Conservation (phyloP, 2,329 filamentous ascomycete species). For the Colletotrichum gloeosporioides region DNA sequence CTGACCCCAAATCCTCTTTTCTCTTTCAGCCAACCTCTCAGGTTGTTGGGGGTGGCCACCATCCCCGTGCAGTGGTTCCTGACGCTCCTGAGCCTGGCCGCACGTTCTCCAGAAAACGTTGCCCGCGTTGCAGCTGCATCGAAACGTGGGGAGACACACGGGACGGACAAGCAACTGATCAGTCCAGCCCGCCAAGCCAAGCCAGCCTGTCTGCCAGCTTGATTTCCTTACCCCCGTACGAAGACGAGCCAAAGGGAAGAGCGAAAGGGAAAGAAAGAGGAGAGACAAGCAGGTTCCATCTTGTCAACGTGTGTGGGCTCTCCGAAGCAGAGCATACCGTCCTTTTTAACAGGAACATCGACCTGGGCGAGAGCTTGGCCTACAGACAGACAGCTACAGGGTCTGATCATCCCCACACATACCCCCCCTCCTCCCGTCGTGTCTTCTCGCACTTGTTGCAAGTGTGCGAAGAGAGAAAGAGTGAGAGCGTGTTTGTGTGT, state of each 20-base stretch:
- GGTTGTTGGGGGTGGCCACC: neutral
- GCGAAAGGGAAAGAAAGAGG: neutral
- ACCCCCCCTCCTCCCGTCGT: neutral
- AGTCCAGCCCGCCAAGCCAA: neutral
- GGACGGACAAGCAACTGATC: neutral
- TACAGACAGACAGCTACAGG: neutral
- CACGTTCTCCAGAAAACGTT: neutral
- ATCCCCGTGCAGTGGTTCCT: neutral
- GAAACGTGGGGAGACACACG: conserved; percentile 3
- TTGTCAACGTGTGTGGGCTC: neutral
- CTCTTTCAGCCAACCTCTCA: neutral
- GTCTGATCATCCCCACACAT: neutral
- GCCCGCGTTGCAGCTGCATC: conserved; percentile 3
- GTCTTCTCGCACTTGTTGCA: neutral
- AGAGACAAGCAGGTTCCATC: conserved; percentile 4
- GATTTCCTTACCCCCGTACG: neutral
- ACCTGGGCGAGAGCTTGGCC: conserved; percentile 10
- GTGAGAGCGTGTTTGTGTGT: neutral
- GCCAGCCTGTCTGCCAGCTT: neutral
- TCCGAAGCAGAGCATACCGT: conserved; percentile 13
- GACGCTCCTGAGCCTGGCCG: neutral
- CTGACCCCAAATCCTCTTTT: neutral
- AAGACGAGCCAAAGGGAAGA: neutral
- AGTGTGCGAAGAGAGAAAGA: neutral
- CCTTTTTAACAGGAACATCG: conserved; percentile 20